Evolutionary conservation across 2,329 filamentous ascomycete genomes (phyloP).

Genomic region (Fusarium ramigenum): DNA sequence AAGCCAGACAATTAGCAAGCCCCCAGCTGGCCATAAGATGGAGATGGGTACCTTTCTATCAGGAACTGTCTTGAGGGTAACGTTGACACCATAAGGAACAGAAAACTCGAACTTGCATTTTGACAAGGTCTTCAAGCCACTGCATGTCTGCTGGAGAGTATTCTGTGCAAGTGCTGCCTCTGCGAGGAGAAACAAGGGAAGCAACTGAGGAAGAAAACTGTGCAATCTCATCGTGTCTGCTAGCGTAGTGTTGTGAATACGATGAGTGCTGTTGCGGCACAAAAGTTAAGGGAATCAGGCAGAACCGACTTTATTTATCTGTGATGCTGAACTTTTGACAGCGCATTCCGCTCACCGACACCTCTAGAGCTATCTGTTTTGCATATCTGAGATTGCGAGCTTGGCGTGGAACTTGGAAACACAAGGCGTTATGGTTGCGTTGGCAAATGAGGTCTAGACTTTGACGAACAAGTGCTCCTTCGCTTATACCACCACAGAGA

Average conservation of each 20-base stretch:
- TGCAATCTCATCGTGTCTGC: neutral
- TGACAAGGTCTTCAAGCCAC: neutral
- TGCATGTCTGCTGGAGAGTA: neutral
- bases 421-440: neutral
- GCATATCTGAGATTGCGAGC: neutral
- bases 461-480: neutral
- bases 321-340: accelerated
- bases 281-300: accelerated
- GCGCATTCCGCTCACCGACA: neutral
- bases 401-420: neutral
- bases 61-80: neutral
- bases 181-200: neutral
- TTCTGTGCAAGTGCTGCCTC: neutral
- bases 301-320: neutral
- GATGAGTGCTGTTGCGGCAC: accelerated
- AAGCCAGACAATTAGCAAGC: neutral
- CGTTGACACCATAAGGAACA: neutral
- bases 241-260: accelerated
- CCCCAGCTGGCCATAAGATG: accelerated
- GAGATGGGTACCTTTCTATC: neutral
- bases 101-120: neutral
- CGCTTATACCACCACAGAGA: neutral
- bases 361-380: neutral
- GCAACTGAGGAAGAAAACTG: accelerated
- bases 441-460: neutral